Evolutionary conservation across 805 yeast species (phyloP), one percentile per base, ranked within the genome.

Genomic region (Sungouiella blattae): DNA sequence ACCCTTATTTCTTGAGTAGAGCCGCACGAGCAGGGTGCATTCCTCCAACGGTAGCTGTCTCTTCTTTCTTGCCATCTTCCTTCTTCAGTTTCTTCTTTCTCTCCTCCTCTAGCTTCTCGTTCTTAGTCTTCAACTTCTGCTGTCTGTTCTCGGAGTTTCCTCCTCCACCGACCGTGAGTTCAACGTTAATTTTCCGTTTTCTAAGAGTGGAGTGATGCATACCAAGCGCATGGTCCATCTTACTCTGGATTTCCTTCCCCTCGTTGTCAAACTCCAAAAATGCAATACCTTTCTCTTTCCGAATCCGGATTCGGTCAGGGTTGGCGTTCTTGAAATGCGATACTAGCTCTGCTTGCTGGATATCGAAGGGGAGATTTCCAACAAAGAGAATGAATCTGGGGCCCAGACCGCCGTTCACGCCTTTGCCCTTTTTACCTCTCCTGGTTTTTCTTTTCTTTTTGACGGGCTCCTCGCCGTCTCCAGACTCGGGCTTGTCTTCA

Each of bases 131-230:
- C 49, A 93, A 71, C 61, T 93, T 93, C 36, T 75, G 36, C 29
- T 27, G 49, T 52, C 94, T 67, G 27, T 66, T 71, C 39, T 73
- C 65, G 7, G 94, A 80, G 57, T 91, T 91, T 37, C 97, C 97
- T 31, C 98, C 98, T 27, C 98, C 98, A 37, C 98, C 98, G 33
- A 87, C 98, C 2, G 98, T 93, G 50, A 93, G 71, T 58, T 93
- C 98, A 23, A 93, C 97, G 54, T 93, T 93, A 53, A 93, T 89
- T 57, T 81, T 87, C 47, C 96, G 73, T 28, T 74, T 71, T 38
- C 77, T 72, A 44, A 91, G 56, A 7, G 67, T 50, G 3, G 91
- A 71, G 60, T 87, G 95, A 59, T 93, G 96, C 69, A 85, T 75
- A 44, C 83, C 69, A 49, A 93, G 69, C 0, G 97, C 97, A 30